These are phyloP conservation scores for Didymellaceae sp. DNA, from an alignment of 2,329 filamentous ascomycete species.

Conservation along the genomic window DNA sequence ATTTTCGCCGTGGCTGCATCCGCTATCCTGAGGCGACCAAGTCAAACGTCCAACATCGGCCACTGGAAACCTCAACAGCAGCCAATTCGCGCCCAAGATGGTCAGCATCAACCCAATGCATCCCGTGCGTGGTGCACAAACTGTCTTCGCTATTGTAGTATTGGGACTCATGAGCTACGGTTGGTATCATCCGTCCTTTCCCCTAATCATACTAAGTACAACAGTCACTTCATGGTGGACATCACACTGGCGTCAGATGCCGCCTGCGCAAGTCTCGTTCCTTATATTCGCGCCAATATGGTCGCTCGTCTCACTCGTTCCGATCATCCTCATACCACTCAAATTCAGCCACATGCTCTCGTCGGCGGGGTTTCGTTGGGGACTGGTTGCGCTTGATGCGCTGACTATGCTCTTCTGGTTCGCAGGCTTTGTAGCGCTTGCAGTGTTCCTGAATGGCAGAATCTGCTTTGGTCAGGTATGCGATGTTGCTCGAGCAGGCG, in stretches of 20 bases:
- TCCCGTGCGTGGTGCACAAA: slow-evolving; percentile 71
- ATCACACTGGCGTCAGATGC: slow-evolving; percentile 58
- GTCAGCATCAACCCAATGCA: slow-evolving; percentile 59
- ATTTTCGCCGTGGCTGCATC: neutral
- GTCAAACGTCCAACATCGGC: neutral
- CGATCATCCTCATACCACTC: slow-evolving; percentile 71
- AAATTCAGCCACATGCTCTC: slow-evolving; percentile 54
- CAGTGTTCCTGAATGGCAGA: slow-evolving; percentile 66
- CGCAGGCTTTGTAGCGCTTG: slow-evolving; percentile 79
- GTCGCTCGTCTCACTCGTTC: slow-evolving; percentile 71
- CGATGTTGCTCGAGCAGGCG: slow-evolving; percentile 66
- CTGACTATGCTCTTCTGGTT: slow-evolving; percentile 91
- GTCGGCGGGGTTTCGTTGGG: slow-evolving; percentile 63
- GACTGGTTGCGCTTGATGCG: slow-evolving; percentile 69
- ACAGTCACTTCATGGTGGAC: slow-evolving; percentile 64
- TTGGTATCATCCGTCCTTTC: slow-evolving; percentile 48
- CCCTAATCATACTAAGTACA: slow-evolving; percentile 13
- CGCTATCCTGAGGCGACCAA: neutral
- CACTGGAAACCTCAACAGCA: neutral
- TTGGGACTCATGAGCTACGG: slow-evolving; percentile 77
- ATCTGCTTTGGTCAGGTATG: slow-evolving; percentile 64
- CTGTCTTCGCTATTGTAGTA: slow-evolving; percentile 73
- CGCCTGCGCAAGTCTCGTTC: slow-evolving; percentile 71
- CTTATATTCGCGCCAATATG: slow-evolving; percentile 80
- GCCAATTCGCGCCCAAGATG: slow-evolving; percentile 3